A percentile compares a stretch with the other conserved stretches of the same genome.
Evolutionary conservation across 495 filamentous ascomycete genomes (phyloP).

Genomic region (Xylaria intraflava): DNA sequence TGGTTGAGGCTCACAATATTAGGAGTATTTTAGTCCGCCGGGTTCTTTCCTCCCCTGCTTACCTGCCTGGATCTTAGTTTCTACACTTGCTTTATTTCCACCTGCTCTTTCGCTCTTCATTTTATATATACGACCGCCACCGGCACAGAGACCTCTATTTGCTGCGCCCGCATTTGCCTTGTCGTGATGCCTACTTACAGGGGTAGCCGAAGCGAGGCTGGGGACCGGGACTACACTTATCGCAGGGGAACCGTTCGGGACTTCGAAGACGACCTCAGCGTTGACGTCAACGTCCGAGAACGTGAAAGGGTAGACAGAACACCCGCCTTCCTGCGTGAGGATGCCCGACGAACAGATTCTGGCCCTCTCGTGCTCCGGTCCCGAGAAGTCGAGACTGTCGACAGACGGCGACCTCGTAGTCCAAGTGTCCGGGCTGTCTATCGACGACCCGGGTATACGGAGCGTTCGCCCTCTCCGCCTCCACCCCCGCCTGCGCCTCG

Average conservation of each 20-base stretch:
- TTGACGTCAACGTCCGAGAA: slow-evolving; percentile 28
- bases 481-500: slow-evolving; percentile 7
- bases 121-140: neutral
- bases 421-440: slow-evolving; percentile 36
- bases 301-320: slow-evolving; percentile 28
- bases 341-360: slow-evolving; percentile 30
- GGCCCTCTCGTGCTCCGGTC: slow-evolving; percentile 39
- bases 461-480: slow-evolving; percentile 38
- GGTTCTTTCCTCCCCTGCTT: neutral
- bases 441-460: slow-evolving; percentile 14
- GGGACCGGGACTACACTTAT: slow-evolving; percentile 35
- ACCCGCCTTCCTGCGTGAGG: slow-evolving; percentile 38
- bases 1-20: too few relatives aligned
- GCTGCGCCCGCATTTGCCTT: slow-evolving; percentile 11
- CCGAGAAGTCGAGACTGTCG: slow-evolving; percentile 40
- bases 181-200: slow-evolving; percentile 25
- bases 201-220: slow-evolving; percentile 31
- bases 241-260: slow-evolving; percentile 27
- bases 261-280: slow-evolving; percentile 22
- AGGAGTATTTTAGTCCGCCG: too few relatives aligned
- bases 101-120: too few relatives aligned
- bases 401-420: slow-evolving; percentile 34
- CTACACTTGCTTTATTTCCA: neutral
- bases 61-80: neutral
- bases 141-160: slow-evolving; percentile 12